A percentile compares a stretch with the other conserved stretches of the same genome.
Conservation (phyloP, 176 grass and related monocot genomes). For the Musa troglodytarum region DNA sequence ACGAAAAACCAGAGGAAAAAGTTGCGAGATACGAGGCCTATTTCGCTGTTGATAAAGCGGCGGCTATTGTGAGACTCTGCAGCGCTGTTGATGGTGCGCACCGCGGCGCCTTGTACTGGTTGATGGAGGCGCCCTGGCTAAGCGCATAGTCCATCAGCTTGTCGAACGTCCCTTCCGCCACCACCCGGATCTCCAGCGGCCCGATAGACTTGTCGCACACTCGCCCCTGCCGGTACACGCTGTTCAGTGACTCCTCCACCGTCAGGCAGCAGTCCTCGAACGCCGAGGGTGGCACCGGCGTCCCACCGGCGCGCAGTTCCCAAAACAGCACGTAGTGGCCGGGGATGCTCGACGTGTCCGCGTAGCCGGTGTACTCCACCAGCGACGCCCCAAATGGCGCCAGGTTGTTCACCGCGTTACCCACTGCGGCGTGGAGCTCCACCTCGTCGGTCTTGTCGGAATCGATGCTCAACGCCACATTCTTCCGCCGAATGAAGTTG, state of each 20-base stretch:
- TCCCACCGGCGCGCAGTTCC: slow-evolving; percentile 55
- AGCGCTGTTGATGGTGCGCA: too few species aligned
- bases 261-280: slow-evolving; percentile 95
- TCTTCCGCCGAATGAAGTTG: slow-evolving; percentile 73
- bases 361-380: slow-evolving; percentile 92
- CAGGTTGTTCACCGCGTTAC: slow-evolving; percentile 54
- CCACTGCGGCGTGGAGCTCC: slow-evolving; percentile 87
- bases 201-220: slow-evolving; percentile 72
- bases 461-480: slow-evolving; percentile 89
- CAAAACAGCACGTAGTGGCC: slow-evolving; percentile 97
- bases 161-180: slow-evolving; percentile 89
- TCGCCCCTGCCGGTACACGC: slow-evolving; percentile 85
- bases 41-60: too few species aligned
- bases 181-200: slow-evolving; percentile 77
- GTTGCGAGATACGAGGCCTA: too few species aligned
- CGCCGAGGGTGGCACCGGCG: slow-evolving; percentile 60
- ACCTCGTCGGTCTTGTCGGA: slow-evolving; percentile 96
- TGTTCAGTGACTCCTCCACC: slow-evolving; percentile 83
- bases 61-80: too few species aligned
- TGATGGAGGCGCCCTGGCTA: slow-evolving; percentile 83
- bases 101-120: slow-evolving; percentile 97
- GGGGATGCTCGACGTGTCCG: slow-evolving; percentile 54
- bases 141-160: slow-evolving; percentile 98
- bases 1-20: too few species aligned
- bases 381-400: slow-evolving; percentile 66